These are phyloP conservation scores for Antarctomyces pellizariae DNA, from an alignment of 495 filamentous ascomycete genomes.

Conservation along the genomic window DNA sequence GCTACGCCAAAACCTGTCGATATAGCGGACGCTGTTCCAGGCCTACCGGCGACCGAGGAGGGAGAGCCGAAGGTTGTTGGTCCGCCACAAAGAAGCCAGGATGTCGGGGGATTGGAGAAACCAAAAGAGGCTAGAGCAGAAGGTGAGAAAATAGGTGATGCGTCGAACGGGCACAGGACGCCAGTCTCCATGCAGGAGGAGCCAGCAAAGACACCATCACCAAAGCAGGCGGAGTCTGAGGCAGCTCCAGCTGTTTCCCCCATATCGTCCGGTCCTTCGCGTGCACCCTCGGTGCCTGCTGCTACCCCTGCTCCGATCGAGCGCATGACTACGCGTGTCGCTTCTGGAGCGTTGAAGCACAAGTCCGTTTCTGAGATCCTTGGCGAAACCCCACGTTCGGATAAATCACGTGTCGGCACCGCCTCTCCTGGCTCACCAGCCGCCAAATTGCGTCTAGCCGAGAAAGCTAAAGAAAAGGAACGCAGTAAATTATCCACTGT, in stretches of 20 bases:
- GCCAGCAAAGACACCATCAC: constrained; percentile 5
- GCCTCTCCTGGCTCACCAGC: constrained; percentile 19
- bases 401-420: constrained; percentile 14
- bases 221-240: constrained; percentile 2
- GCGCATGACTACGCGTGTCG: constrained; percentile 38
- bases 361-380: constrained; percentile 56
- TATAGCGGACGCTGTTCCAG: no score
- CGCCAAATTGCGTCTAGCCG: constrained; percentile 25
- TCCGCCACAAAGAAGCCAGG: constrained; percentile 1
- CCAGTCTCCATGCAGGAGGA: constrained; percentile 6
- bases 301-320: constrained; percentile 18
- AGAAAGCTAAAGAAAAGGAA: constrained; percentile 35
- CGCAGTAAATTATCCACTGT: constrained; percentile 51
- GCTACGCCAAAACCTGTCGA: not conserved
- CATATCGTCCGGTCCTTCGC: constrained; percentile 5
- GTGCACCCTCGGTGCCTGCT: constrained; percentile 7
- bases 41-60: no score
- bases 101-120: constrained; percentile 10
- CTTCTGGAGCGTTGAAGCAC: constrained; percentile 41
- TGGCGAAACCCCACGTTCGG: constrained; percentile 29
- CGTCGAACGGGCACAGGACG: constrained; percentile 1
- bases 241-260: constrained; percentile 11
- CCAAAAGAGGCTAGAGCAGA: constrained; percentile 3
- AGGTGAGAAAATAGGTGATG: constrained; percentile 8
- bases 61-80: no score